Conservation (phyloP, 441 rosid species). For the Erodium texanum region DNA sequence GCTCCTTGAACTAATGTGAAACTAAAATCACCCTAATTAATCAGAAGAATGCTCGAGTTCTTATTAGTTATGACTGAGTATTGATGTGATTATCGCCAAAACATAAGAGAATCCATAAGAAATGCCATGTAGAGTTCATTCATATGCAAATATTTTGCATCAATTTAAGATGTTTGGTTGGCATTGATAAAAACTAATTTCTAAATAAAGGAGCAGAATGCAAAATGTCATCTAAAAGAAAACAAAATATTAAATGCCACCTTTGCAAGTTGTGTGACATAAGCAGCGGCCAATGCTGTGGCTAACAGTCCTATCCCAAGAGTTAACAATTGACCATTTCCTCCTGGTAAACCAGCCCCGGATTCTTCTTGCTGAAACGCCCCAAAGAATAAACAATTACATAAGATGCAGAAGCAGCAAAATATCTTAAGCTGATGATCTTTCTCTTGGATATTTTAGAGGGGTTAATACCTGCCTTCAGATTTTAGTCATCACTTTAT, state of each 20-base stretch:
- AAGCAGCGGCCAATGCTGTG: slow-evolving; percentile 76
- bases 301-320: slow-evolving; percentile 74
- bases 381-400: not conserved
- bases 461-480: not conserved
- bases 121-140: not conserved
- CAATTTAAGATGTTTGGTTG: not conserved
- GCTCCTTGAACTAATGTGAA: not conserved
- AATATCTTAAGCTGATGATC: not conserved
- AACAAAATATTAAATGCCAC: slow-evolving; percentile 21
- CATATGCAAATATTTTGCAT: not conserved
- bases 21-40: not conserved
- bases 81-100: not conserved
- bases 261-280: slow-evolving; percentile 85
- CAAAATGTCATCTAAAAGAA: not conserved
- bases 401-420: not conserved
- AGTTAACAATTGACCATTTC: slow-evolving; percentile 66
- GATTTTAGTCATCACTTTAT: not conserved
- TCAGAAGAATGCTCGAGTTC: not conserved
- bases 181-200: not conserved
- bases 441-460: not conserved
- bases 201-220: not conserved
- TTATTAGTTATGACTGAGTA: not conserved
- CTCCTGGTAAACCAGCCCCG: slow-evolving; percentile 57
- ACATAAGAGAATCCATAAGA: not conserved
- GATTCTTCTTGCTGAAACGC: slow-evolving; percentile 84